A percentile compares a stretch with the other conserved stretches of the same genome.
These are phyloP conservation scores for Fusarium nodosum DNA, from an alignment of 2,329 filamentous ascomycete species.

Conservation along the genomic window DNA sequence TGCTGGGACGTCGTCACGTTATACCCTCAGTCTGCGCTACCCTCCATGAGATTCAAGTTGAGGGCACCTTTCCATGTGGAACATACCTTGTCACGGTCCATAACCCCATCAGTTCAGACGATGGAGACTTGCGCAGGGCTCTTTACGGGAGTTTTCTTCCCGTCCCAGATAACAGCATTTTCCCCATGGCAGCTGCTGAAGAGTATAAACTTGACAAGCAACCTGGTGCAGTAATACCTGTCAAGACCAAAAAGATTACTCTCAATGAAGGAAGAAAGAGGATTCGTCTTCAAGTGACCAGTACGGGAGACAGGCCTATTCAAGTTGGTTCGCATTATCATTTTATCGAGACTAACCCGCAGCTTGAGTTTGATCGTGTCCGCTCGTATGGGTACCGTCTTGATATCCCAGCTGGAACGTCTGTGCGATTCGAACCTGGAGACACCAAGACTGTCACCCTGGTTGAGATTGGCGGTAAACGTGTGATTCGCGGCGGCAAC, in stretches of 20 bases:
- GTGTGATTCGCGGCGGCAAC: slow-evolving; percentile 88
- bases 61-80: slow-evolving; percentile 91
- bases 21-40: slow-evolving; percentile 84
- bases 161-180: slow-evolving; percentile 75
- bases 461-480: slow-evolving; percentile 87
- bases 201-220: slow-evolving; percentile 76
- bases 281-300: slow-evolving; percentile 82
- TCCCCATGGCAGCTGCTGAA: slow-evolving; percentile 73
- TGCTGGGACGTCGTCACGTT: slow-evolving; percentile 94
- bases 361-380: slow-evolving; percentile 87
- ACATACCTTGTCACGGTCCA: slow-evolving; percentile 97
- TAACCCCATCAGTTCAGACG: slow-evolving; percentile 86
- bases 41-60: slow-evolving; percentile 88
- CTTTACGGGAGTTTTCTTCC: slow-evolving; percentile 94
- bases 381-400: slow-evolving; percentile 87
- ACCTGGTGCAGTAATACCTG: slow-evolving; percentile 84
- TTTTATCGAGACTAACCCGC: slow-evolving; percentile 94
- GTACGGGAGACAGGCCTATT: slow-evolving; percentile 88
- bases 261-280: slow-evolving; percentile 82
- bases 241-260: slow-evolving; percentile 73
- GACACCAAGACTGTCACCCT: slow-evolving; percentile 91
- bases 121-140: slow-evolving; percentile 87
- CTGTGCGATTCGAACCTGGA: slow-evolving; percentile 92
- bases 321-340: slow-evolving; percentile 97
- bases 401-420: slow-evolving; percentile 92